These are phyloP conservation scores for Lathyrus aphaca DNA, from an alignment of 306 rosid genomes.

Conservation along the genomic window DNA sequence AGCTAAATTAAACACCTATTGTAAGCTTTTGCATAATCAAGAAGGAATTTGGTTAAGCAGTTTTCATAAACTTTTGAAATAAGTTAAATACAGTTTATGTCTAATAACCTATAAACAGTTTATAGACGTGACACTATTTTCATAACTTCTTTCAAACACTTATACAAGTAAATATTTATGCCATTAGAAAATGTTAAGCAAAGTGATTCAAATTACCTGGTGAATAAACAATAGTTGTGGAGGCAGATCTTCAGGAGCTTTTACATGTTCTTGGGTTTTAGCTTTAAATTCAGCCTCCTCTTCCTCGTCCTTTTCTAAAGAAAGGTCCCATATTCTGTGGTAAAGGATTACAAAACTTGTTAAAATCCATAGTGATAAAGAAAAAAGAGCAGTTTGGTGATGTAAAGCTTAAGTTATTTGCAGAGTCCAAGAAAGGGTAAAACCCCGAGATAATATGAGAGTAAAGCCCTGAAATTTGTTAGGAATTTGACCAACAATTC, in stretches of 20 bases:
- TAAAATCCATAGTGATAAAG: too few species aligned
- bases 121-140: neutral
- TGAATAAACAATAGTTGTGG: slow-evolving; percentile 96
- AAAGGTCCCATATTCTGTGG: slow-evolving; percentile 94
- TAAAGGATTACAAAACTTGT: slow-evolving; percentile 27
- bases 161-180: neutral
- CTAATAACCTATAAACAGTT: neutral
- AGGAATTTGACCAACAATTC: neutral
- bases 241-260: slow-evolving; percentile 88
- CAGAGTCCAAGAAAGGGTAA: neutral
- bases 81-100: neutral
- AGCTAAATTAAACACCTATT: neutral
- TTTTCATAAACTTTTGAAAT: neutral
- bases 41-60: neutral
- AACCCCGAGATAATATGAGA: slow-evolving; percentile 5
- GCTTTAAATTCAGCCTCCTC: slow-evolving; percentile 95
- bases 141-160: neutral
- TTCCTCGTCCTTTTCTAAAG: slow-evolving; percentile 90
- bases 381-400: too few species aligned
- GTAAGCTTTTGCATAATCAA: neutral
- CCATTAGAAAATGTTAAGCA: neutral
- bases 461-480: slow-evolving; percentile 10
- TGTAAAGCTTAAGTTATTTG: slow-evolving; percentile 3
- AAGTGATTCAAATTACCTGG: slow-evolving; percentile 57
- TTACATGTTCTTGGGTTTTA: slow-evolving; percentile 73